Conservation (phyloP, 306 rosid genomes). For the Acacia acuminata region DNA sequence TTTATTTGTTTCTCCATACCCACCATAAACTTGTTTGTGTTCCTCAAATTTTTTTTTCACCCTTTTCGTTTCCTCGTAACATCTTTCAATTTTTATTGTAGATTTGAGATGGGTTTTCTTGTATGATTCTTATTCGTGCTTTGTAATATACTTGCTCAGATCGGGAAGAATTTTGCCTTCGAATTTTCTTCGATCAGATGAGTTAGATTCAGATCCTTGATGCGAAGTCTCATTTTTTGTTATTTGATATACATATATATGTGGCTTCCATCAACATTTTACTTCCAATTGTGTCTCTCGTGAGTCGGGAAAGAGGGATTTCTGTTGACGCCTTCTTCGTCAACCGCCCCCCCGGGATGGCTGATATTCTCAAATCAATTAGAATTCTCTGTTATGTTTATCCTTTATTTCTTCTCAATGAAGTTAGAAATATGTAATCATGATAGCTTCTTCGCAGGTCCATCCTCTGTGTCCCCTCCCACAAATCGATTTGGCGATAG, state of each 20-base stretch:
- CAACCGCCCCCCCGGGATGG: no score
- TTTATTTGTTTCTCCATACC: background rate
- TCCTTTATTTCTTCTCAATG: background rate
- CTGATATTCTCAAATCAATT: background rate
- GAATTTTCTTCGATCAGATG: background rate
- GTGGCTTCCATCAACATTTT: background rate
- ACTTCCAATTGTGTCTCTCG: background rate
- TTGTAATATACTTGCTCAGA: background rate
- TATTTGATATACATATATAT: no score
- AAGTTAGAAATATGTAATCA: background rate
- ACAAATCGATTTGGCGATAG: background rate
- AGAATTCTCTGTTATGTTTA: background rate
- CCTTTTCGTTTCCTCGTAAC: background rate
- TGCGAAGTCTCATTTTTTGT: background rate
- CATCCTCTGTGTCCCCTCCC: conserved; percentile 72
- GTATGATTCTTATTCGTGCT: background rate
- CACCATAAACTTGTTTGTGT: background rate
- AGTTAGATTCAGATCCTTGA: conserved; percentile 9
- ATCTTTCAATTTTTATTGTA: background rate
- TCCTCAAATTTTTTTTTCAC: background rate
- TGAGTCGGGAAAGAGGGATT: conserved; percentile 5
- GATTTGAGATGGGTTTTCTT: background rate
- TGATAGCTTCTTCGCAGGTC: conserved; percentile 32
- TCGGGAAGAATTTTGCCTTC: background rate
- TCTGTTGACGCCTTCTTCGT: background rate